phyloP scores from a whole-genome alignment of 192 early-diverging fungal genomes.

The Coemansia sp. region DNA sequence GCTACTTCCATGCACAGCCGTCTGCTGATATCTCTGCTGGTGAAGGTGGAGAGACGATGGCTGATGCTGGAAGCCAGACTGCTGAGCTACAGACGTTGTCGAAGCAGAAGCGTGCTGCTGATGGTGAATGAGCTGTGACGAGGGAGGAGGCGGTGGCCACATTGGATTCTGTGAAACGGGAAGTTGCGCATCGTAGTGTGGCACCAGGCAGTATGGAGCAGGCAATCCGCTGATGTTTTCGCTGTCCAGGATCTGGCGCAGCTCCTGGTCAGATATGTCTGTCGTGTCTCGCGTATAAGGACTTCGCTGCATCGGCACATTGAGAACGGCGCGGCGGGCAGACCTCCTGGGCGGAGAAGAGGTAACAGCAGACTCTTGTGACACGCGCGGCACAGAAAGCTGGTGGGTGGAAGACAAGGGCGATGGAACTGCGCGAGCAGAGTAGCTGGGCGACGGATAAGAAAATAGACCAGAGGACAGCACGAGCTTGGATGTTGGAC shows the following conservation, averaged over 20 bases:
- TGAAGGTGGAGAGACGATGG: conserved; percentile 1
- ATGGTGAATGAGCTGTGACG: conserved; percentile 6
- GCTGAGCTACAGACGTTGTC: too few relatives aligned
- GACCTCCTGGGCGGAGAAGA: conserved; percentile 32
- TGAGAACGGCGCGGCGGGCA: conserved; percentile 37
- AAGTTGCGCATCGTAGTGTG: conserved; percentile 45
- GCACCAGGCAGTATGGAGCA: conserved; percentile 48
- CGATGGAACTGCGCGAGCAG: conserved; percentile 13
- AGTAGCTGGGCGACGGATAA: conserved; percentile 23
- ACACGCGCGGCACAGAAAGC: conserved; percentile 23
- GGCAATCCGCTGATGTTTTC: conserved; percentile 56
- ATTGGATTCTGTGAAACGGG: conserved; percentile 25
- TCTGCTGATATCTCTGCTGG: conserved; percentile 2
- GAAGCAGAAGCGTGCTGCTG: conserved; percentile 8
- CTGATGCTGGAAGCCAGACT: neutral
- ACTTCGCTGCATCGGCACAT: conserved; percentile 51
- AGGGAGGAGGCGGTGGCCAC: conserved; percentile 18
- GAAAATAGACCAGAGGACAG: conserved; percentile 31
- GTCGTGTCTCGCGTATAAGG: conserved; percentile 54
- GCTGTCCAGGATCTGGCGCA: conserved; percentile 55
- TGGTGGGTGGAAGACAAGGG: conserved; percentile 24
- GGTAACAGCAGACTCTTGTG: conserved; percentile 23
- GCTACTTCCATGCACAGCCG: conserved; percentile 17
- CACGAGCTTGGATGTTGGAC: conserved; percentile 32
- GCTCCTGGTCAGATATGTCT: conserved; percentile 56